Evolutionary conservation across 192 early-diverging fungal genomes (phyloP).

Genomic region (Chytriomyces sp.): DNA sequence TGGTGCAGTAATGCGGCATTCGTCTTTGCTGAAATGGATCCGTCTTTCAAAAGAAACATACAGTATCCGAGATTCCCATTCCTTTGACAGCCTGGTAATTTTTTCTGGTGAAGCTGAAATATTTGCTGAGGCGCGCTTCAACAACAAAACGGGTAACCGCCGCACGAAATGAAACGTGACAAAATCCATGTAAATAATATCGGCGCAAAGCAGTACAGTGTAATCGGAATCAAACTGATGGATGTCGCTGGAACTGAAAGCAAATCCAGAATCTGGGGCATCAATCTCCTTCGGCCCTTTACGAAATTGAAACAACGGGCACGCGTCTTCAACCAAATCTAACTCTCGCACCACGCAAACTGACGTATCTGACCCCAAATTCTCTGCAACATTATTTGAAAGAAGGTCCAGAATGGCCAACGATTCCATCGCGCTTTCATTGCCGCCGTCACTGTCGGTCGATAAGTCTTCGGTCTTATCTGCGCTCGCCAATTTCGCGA

Average conservation of each 20-base stretch:
- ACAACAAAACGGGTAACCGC: slow-evolving; percentile 32
- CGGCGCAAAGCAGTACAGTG: slow-evolving; percentile 37
- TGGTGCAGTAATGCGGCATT: slow-evolving; percentile 31
- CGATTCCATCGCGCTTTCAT: background rate
- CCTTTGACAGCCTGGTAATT: background rate
- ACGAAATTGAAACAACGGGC: slow-evolving; percentile 20
- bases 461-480: background rate
- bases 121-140: background rate
- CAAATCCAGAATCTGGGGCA: background rate
- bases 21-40: slow-evolving; percentile 35
- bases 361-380: background rate
- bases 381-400: slow-evolving; percentile 10
- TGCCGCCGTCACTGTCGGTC: background rate
- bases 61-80: slow-evolving; percentile 30
- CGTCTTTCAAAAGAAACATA: slow-evolving; percentile 42
- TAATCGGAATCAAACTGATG: slow-evolving; percentile 12
- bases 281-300: background rate
- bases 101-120: background rate
- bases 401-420: slow-evolving; percentile 29
- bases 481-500: background rate
- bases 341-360: slow-evolving; percentile 6
- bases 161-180: slow-evolving; percentile 44
- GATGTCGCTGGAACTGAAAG: slow-evolving; percentile 13
- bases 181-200: slow-evolving; percentile 42
- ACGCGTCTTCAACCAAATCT: slow-evolving; percentile 34